Conservation (phyloP, 495 filamentous ascomycete species). For the Collariella sp. region DNA sequence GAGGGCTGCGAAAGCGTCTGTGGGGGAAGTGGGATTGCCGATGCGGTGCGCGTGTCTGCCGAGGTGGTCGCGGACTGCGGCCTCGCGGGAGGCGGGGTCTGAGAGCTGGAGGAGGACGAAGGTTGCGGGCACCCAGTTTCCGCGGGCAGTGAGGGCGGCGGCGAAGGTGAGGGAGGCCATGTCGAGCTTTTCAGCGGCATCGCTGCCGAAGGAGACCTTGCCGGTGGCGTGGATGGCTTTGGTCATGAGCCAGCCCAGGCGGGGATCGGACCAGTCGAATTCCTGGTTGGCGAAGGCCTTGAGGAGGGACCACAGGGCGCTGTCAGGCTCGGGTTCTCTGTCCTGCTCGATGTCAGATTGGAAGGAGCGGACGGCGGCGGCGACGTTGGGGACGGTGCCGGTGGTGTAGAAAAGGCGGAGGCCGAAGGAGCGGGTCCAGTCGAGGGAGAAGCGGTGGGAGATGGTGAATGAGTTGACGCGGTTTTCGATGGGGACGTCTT, state of each 20-base stretch:
- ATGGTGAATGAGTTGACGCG: constrained; percentile 66
- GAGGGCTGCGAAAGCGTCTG: constrained; percentile 20
- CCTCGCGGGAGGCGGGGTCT: constrained; percentile 51
- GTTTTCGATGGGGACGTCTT: constrained; percentile 62
- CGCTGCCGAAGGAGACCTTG: constrained; percentile 33
- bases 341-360: constrained; percentile 56
- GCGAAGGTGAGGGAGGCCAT: constrained; percentile 61
- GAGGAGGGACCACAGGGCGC: constrained; percentile 77
- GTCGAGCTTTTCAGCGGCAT: constrained; percentile 50
- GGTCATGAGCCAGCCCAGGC: constrained; percentile 77
- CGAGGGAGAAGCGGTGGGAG: constrained; percentile 68
- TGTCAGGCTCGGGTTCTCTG: constrained; percentile 56
- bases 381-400: constrained; percentile 45
- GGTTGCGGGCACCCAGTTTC: constrained; percentile 57
- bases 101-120: constrained; percentile 75
- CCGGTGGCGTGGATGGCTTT: constrained; percentile 45
- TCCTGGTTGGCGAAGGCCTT: constrained; percentile 60
- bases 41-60: constrained; percentile 54
- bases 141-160: constrained; percentile 56
- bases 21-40: constrained; percentile 17
- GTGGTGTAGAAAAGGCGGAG: constrained; percentile 80
- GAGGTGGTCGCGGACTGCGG: constrained; percentile 60
- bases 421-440: constrained; percentile 90
- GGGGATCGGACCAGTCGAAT: constrained; percentile 58
- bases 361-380: constrained; percentile 61